These are phyloP conservation scores for Russula lepida DNA, from an alignment of 768 basidiomycete species.

Conservation along the genomic window DNA sequence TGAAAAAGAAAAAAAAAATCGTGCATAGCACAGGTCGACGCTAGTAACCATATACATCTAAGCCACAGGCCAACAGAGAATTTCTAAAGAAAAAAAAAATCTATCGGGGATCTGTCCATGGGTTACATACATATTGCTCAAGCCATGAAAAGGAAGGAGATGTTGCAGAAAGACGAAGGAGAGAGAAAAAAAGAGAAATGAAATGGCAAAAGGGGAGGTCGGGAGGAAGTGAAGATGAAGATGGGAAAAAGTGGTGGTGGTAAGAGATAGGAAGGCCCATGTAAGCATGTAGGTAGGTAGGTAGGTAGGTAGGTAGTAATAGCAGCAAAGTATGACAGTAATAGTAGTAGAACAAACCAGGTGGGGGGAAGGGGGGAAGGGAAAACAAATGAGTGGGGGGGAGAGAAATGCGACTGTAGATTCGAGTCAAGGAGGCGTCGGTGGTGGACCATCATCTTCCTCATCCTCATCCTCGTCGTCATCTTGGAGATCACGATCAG, in stretches of 20 bases:
- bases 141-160: background rate
- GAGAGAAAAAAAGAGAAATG: no score
- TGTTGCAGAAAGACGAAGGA: background rate
- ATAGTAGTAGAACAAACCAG: background rate
- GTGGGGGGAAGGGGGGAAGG: background rate
- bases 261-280: background rate
- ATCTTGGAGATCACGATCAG: conserved; percentile 4
- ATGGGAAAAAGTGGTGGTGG: no score
- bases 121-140: conserved; percentile 15
- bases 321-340: background rate
- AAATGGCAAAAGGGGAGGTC: no score
- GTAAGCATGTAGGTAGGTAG: background rate
- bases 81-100: background rate
- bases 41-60: no score
- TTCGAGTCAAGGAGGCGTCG: background rate
- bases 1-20: no score
- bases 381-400: background rate
- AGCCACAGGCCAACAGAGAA: background rate
- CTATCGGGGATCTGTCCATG: conserved; percentile 12
- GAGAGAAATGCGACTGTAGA: background rate
- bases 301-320: background rate
- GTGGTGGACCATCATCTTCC: background rate
- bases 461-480: background rate
- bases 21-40: no score
- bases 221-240: no score